Evolutionary conservation across 192 early-diverging fungal species (phyloP).

Genomic region (Coemansia sp.): DNA sequence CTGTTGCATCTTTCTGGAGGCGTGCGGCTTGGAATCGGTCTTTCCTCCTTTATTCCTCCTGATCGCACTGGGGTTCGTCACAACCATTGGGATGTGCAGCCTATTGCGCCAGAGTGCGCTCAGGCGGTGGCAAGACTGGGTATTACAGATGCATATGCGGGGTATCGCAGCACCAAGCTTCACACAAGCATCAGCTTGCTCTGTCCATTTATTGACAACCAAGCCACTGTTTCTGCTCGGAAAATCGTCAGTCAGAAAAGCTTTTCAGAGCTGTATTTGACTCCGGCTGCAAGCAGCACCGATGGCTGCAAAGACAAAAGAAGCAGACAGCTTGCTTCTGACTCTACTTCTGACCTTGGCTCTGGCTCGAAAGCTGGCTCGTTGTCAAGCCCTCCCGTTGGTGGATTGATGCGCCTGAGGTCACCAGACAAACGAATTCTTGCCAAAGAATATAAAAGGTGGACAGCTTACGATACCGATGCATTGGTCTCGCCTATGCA

Average conservation of each 20-base stretch:
- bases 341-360: too few relatives aligned
- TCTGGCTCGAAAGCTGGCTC: neutral
- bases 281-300: neutral
- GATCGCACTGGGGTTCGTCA: constrained; percentile 31
- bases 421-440: constrained; percentile 15
- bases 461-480: constrained; percentile 42
- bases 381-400: neutral
- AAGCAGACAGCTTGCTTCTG: neutral
- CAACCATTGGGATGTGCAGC: constrained; percentile 55
- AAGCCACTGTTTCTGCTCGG: neutral
- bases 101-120: constrained; percentile 47
- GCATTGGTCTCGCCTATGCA: constrained; percentile 49
- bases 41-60: constrained; percentile 48
- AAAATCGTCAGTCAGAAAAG: neutral
- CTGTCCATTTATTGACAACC: constrained; percentile 40
- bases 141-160: constrained; percentile 42
- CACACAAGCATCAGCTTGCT: constrained; percentile 48
- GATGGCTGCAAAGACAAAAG: neutral
- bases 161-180: constrained; percentile 46
- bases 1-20: constrained; percentile 49
- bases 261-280: constrained; percentile 3
- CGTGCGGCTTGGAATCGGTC: constrained; percentile 53
- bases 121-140: constrained; percentile 14
- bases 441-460: constrained; percentile 22
- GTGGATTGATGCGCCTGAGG: constrained; percentile 19